A percentile compares a stretch with the other conserved stretches of the same genome.
Conservation (phyloP, 495 filamentous ascomycete species). For the Penicillium nucicola region DNA sequence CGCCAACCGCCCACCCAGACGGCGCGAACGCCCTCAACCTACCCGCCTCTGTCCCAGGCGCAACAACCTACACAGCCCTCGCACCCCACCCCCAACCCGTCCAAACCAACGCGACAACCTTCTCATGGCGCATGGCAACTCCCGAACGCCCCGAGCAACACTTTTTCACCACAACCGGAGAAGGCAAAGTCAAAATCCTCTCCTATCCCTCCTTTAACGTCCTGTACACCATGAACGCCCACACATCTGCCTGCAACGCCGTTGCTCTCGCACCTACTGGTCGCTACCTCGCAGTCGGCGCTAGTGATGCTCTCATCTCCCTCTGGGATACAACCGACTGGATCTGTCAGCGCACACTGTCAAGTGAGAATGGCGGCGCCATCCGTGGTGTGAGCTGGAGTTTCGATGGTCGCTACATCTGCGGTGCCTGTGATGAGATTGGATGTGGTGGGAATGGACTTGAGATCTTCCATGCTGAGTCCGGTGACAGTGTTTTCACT, state of each 20-base stretch:
- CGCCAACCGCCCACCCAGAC: conserved; percentile 28
- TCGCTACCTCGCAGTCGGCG: conserved; percentile 81
- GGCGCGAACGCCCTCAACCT: conserved; percentile 8
- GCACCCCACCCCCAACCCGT: conserved; percentile 65
- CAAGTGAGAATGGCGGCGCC: conserved; percentile 66
- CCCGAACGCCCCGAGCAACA: conserved; percentile 36
- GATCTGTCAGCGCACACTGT: conserved; percentile 81
- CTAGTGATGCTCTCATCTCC: conserved; percentile 80
- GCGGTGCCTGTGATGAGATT: conserved; percentile 79
- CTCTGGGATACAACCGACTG: conserved; percentile 93
- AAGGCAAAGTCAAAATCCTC: conserved; percentile 78
- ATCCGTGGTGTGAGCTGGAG: conserved; percentile 85
- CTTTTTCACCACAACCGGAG: conserved; percentile 77
- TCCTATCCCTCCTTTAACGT: conserved; percentile 55
- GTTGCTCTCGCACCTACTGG: conserved; percentile 71
- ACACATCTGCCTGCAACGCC: conserved; percentile 74
- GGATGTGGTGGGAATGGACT: conserved; percentile 48
- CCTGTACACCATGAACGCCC: conserved; percentile 69
- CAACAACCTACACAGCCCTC: conserved; percentile 43
- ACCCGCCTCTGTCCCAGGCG: conserved; percentile 10
- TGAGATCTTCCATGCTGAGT: conserved; percentile 80
- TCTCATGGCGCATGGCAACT: conserved; percentile 60
- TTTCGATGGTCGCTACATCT: conserved; percentile 86
- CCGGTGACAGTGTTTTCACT: conserved; percentile 78
- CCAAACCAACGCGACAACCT: conserved; percentile 79